Evolutionary conservation across 345 rosid genomes (phyloP).

Genomic region (Limnanthes douglasii): DNA sequence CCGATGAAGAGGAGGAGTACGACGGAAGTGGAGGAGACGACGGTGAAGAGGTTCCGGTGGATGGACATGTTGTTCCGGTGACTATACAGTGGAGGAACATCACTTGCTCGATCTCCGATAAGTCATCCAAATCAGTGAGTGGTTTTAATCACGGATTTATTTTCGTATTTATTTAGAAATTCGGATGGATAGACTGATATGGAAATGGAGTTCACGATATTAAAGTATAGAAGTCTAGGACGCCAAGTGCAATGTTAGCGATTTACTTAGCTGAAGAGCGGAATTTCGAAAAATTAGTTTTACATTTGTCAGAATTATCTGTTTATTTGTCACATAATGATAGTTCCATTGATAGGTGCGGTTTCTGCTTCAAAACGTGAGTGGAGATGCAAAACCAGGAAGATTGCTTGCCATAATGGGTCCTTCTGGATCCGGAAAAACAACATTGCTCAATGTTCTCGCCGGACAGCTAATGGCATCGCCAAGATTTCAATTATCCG

Average conservation of each 20-base stretch:
- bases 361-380: slow-evolving; percentile 66
- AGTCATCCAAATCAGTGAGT: slow-evolving; percentile 62
- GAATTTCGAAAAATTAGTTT: not conserved
- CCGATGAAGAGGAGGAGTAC: slow-evolving; percentile 12
- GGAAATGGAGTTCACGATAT: too few relatives aligned
- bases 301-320: not conserved
- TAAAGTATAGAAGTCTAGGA: too few relatives aligned
- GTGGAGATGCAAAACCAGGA: slow-evolving; percentile 94
- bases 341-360: slow-evolving; percentile 33
- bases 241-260: too few relatives aligned
- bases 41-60: slow-evolving; percentile 21
- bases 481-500: slow-evolving; percentile 59
- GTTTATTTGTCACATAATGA: too few relatives aligned
- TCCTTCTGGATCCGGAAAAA: slow-evolving; percentile 97
- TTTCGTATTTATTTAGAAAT: slow-evolving; percentile 7
- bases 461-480: slow-evolving; percentile 71
- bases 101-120: slow-evolving; percentile 75
- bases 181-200: too few relatives aligned
- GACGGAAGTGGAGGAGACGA: slow-evolving; percentile 12
- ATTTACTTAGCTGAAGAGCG: not conserved
- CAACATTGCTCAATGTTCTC: slow-evolving; percentile 81
- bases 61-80: slow-evolving; percentile 47
- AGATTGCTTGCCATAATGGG: slow-evolving; percentile 93
- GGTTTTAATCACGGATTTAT: not conserved
- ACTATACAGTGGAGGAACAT: slow-evolving; percentile 72